These are phyloP conservation scores for Pseudevernia furfuracea DNA, from an alignment of 495 filamentous ascomycete genomes.

Conservation along the genomic window DNA sequence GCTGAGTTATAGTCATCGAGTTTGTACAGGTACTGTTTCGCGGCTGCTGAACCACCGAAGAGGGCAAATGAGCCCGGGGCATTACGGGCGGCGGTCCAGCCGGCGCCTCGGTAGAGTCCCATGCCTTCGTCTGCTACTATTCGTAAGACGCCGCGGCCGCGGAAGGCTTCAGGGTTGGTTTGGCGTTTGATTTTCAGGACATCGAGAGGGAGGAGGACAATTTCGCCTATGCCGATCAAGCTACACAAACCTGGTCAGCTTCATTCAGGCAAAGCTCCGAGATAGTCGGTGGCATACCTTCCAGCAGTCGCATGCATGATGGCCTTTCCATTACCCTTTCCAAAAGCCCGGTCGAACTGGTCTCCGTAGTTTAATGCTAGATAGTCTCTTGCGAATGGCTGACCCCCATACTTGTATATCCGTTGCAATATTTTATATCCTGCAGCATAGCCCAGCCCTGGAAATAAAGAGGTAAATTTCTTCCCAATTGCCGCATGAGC, in stretches of 20 bases:
- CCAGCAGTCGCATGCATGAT: constrained; percentile 96
- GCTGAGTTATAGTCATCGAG: constrained; percentile 91
- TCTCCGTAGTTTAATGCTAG: constrained; percentile 71
- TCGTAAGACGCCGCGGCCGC: constrained; percentile 80
- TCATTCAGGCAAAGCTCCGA: neutral
- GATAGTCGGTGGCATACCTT: neutral
- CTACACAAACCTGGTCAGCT: constrained; percentile 32
- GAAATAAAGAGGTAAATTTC: constrained; percentile 95
- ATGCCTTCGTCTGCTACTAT: constrained; percentile 93
- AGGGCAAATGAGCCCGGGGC: constrained; percentile 96
- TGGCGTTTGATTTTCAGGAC: constrained; percentile 99
- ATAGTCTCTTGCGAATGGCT: constrained; percentile 91
- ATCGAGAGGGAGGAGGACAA: constrained; percentile 88
- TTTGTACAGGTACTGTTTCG: constrained; percentile 88
- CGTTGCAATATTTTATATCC: constrained; percentile 97
- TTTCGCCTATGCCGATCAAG: constrained; percentile 94
- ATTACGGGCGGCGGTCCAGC: constrained; percentile 96
- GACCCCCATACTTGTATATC: constrained; percentile 98
- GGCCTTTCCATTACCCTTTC: constrained; percentile 93
- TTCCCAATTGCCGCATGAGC: constrained; percentile 56
- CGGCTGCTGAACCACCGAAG: constrained; percentile 95
- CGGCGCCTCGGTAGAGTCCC: constrained; percentile 90
- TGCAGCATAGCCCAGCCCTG: constrained; percentile 91
- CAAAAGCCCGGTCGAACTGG: constrained; percentile 82
- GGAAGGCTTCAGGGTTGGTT: constrained; percentile 97